phyloP scores from a whole-genome alignment of 306 rosid genomes.

The Calophaca sinica region DNA sequence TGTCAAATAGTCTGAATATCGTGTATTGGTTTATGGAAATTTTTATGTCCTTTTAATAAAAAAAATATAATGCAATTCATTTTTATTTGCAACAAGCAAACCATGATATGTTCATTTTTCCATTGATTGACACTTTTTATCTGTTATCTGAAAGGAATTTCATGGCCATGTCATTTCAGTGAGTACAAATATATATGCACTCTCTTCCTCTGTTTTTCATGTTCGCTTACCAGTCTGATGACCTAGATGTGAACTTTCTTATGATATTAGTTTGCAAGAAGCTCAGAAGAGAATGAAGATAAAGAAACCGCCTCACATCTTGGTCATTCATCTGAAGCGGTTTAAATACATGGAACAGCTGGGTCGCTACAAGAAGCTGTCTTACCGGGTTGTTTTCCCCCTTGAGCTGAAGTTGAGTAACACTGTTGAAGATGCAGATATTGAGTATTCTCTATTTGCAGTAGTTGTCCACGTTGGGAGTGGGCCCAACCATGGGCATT shows the following conservation, averaged over 20 bases:
- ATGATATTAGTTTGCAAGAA: conserved; percentile 86
- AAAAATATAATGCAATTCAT: not conserved
- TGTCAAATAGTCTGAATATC: conserved; percentile 29
- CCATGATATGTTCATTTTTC: conserved; percentile 10
- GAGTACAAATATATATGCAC: conserved; percentile 4
- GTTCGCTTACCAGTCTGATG: conserved; percentile 28
- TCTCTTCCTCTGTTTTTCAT: conserved; percentile 28
- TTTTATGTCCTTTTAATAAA: not conserved
- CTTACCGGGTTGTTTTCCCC: conserved; percentile 94
- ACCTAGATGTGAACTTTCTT: conserved; percentile 44
- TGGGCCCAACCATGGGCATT: conserved; percentile 99
- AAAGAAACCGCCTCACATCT: conserved; percentile 92
- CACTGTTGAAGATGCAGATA: conserved; percentile 88
- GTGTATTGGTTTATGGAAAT: not conserved
- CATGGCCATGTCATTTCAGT: not conserved
- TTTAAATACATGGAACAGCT: conserved; percentile 98
- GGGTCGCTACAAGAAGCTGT: conserved; percentile 93
- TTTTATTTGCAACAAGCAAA: conserved; percentile 28
- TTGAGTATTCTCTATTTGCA: conserved; percentile 91
- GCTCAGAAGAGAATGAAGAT: conserved; percentile 99
- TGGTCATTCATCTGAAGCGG: conserved; percentile 98
- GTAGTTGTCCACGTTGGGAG: conserved; percentile 98
- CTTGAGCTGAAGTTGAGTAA: conserved; percentile 96
- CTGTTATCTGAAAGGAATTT: conserved; percentile 27
- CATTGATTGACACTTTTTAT: conserved; percentile 12